phyloP scores from a whole-genome alignment of 441 rosid genomes.

The Erodium trifolium region DNA sequence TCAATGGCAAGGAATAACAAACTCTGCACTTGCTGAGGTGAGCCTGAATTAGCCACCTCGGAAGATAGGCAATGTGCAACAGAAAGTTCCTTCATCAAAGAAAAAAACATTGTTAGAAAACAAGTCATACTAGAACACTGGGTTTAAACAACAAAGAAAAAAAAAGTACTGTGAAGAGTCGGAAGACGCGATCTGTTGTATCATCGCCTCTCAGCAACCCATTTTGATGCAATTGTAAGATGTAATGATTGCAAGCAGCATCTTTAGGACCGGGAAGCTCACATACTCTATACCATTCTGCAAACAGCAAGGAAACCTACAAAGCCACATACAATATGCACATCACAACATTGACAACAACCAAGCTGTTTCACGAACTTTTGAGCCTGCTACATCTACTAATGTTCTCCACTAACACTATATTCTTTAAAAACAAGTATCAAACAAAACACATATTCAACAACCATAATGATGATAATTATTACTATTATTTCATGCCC shows the following conservation, averaged over 20 bases:
- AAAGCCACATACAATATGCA: constrained; percentile 12
- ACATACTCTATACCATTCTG: constrained; percentile 81
- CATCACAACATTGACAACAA: constrained; percentile 4
- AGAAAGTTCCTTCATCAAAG: constrained; percentile 55
- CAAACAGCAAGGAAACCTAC: constrained; percentile 71
- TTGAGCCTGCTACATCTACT: neutral
- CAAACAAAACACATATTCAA: neutral
- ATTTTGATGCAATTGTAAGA: constrained; percentile 66
- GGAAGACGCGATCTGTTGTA: constrained; percentile 78
- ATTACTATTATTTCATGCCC: neutral
- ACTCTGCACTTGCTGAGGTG: constrained; percentile 65
- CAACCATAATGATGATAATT: neutral
- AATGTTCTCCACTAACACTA: neutral
- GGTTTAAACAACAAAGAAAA: constrained; percentile 5
- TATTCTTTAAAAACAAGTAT: neutral
- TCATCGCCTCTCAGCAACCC: constrained; percentile 86
- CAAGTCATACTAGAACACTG: constrained; percentile 1
- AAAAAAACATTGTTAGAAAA: constrained; percentile 12
- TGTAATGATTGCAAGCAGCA: constrained; percentile 47
- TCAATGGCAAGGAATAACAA: constrained; percentile 82
- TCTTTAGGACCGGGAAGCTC: constrained; percentile 78
- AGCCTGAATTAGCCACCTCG: constrained; percentile 54
- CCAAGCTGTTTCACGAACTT: neutral
- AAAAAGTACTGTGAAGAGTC: constrained; percentile 52
- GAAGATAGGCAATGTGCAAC: constrained; percentile 80